Evolutionary conservation across 192 early-diverging fungal species (phyloP).

Genomic region (Chytriomyces sp.): DNA sequence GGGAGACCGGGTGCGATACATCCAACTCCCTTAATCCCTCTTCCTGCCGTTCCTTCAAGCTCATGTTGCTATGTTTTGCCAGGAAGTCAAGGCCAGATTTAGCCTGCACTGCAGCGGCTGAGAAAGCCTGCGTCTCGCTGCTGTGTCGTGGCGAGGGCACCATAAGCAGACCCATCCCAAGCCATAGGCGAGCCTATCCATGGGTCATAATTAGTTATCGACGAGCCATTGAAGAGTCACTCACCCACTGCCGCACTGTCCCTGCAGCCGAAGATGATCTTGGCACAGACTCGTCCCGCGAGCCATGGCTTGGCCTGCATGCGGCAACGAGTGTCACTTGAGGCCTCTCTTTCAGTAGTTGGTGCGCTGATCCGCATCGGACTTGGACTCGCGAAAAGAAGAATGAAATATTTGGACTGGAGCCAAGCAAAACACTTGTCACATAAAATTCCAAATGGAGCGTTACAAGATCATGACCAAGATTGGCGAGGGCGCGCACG

Average conservation of each 20-base stretch:
- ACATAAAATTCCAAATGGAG: constrained; percentile 36
- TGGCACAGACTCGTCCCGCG: too few species aligned
- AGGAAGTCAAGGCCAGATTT: neutral
- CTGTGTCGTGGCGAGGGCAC: neutral
- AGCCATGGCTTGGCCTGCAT: neutral
- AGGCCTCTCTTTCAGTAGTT: neutral
- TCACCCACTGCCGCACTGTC: neutral
- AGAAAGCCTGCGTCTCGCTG: neutral
- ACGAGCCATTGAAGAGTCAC: neutral
- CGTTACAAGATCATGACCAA: constrained; percentile 41
- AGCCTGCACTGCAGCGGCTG: neutral
- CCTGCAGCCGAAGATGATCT: neutral
- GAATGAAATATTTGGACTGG: neutral
- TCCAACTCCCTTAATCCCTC: neutral
- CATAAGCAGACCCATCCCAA: neutral
- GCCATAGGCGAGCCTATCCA: neutral
- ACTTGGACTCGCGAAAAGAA: neutral
- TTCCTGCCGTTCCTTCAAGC: too few species aligned
- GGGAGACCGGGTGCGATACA: neutral
- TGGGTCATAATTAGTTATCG: neutral
- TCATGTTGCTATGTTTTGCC: too few species aligned
- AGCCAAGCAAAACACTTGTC: too few species aligned
- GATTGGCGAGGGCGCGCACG: constrained; percentile 65
- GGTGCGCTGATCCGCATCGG: neutral
- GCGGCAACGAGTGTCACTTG: neutral